These are phyloP conservation scores for Penicillium ochrochloron DNA, from an alignment of 495 filamentous ascomycete species.

Conservation along the genomic window DNA sequence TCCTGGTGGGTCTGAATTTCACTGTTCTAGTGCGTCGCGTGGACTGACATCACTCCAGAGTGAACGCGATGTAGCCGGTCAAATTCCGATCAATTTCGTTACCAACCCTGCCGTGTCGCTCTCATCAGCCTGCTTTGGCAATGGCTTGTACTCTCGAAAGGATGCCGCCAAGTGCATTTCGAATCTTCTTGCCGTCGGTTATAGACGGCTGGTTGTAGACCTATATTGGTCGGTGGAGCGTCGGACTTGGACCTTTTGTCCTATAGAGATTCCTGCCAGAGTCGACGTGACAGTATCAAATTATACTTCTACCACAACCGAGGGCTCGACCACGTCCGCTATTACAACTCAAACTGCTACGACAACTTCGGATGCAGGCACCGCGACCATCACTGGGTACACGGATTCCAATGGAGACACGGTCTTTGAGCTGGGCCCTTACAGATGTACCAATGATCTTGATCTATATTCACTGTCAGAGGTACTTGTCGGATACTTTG, in stretches of 20 bases:
- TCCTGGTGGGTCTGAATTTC: slow-evolving; percentile 37
- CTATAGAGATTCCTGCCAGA: slow-evolving; percentile 44
- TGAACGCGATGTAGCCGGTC: slow-evolving; percentile 62
- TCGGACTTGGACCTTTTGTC: slow-evolving; percentile 63
- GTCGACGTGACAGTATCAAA: slow-evolving; percentile 32
- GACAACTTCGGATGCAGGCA: slow-evolving; percentile 32
- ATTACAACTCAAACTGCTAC: slow-evolving; percentile 28
- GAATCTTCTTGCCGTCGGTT: slow-evolving; percentile 64
- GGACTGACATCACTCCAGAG: slow-evolving; percentile 43
- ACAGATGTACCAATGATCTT: slow-evolving; percentile 57
- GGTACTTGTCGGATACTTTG: slow-evolving; percentile 54
- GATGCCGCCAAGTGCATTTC: slow-evolving; percentile 59
- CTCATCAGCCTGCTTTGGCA: slow-evolving; percentile 61
- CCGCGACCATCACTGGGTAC: slow-evolving; percentile 34
- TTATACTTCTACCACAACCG: slow-evolving; percentile 26
- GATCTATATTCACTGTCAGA: slow-evolving; percentile 51
- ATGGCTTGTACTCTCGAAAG: slow-evolving; percentile 52
- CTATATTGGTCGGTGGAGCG: slow-evolving; percentile 64
- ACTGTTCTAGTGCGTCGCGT: background rate
- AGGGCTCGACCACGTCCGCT: slow-evolving; percentile 22
- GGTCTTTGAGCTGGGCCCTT: slow-evolving; percentile 58
- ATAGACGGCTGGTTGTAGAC: slow-evolving; percentile 62
- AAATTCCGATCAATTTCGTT: slow-evolving; percentile 66
- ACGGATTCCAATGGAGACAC: slow-evolving; percentile 38
- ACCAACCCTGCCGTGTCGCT: slow-evolving; percentile 59